Percentiles rank a stretch among this genome's conserved stretches.
Evolutionary conservation across 768 basidiomycete species (phyloP).

Genomic region (Dictyophora rubrovolvata): DNA sequence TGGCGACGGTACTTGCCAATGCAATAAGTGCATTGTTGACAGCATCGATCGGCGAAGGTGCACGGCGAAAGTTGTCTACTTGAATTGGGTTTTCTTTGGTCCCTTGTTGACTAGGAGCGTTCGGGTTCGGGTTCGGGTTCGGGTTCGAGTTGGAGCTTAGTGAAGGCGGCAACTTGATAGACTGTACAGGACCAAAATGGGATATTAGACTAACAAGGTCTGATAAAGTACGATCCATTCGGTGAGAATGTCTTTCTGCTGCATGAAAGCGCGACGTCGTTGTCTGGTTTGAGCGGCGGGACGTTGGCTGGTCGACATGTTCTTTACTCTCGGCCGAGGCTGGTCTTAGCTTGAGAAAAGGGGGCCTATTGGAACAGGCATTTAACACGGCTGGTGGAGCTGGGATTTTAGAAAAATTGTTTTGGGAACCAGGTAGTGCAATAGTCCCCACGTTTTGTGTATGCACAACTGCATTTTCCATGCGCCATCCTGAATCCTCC

Average conservation of each 20-base stretch:
- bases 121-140: no score
- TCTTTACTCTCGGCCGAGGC: neutral
- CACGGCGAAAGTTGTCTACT: neutral
- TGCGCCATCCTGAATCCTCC: constrained; percentile 26
- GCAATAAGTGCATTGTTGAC: constrained; percentile 7
- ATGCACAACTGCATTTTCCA: constrained; percentile 15
- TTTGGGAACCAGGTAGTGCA: constrained; percentile 95
- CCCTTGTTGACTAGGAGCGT: neutral
- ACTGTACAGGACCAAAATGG: constrained; percentile 1
- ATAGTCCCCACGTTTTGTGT: constrained; percentile 93
- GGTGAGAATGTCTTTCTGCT: neutral
- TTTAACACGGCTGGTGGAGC: constrained; percentile 62
- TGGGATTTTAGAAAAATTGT: constrained; percentile 70
- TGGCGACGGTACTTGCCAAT: constrained; percentile 5
- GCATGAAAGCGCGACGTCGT: neutral
- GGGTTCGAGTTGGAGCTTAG: no score
- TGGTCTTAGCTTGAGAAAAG: constrained; percentile 2
- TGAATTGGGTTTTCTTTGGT: constrained; percentile 5
- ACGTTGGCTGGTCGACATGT: neutral
- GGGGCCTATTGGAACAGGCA: neutral
- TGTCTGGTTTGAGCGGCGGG: neutral
- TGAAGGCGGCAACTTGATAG: neutral
- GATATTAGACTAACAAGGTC: constrained; percentile 8
- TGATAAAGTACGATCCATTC: constrained; percentile 4
- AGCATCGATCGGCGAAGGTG: constrained; percentile 1